Evolutionary conservation across 2,329 filamentous ascomycete species (phyloP).

Genomic region (Diaporthe batatas): DNA sequence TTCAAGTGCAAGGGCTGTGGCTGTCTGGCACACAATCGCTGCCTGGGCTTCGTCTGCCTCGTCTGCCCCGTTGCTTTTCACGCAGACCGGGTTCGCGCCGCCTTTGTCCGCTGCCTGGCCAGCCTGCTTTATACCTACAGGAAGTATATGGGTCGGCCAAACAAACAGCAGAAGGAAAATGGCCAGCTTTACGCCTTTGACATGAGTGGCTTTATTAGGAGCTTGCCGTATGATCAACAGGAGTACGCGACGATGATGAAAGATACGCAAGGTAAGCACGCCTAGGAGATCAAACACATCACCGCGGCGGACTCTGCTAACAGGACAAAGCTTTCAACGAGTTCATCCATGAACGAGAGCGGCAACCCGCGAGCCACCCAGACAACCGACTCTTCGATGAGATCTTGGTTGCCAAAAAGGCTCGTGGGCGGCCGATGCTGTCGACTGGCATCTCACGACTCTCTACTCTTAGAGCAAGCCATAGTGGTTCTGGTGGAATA

Average conservation of each 20-base stretch:
- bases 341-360: conserved; percentile 87
- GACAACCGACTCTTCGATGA: conserved; percentile 84
- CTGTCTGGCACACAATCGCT: conserved; percentile 69
- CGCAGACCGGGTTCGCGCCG: conserved; percentile 71
- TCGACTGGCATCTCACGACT: conserved; percentile 74
- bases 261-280: conserved; percentile 72
- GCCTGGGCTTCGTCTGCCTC: conserved; percentile 72
- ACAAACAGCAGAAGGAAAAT: conserved; percentile 70
- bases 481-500: conserved; percentile 61
- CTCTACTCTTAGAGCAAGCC: conserved; percentile 70
- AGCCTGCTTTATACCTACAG: conserved; percentile 76
- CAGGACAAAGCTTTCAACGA: conserved; percentile 76
- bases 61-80: conserved; percentile 75
- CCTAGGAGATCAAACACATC: background rate
- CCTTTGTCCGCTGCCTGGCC: conserved; percentile 75
- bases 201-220: conserved; percentile 74
- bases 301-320: conserved; percentile 29
- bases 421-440: conserved; percentile 74
- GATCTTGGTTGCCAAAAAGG: conserved; percentile 83
- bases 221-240: conserved; percentile 74
- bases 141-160: conserved; percentile 71
- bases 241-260: conserved; percentile 74
- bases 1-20: conserved; percentile 80
- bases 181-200: conserved; percentile 75
- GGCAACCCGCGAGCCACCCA: conserved; percentile 70